A percentile compares a stretch with the other conserved stretches of the same genome.
These are phyloP conservation scores for Suillus americanus DNA, from an alignment of 768 basidiomycete genomes.

Conservation along the genomic window DNA sequence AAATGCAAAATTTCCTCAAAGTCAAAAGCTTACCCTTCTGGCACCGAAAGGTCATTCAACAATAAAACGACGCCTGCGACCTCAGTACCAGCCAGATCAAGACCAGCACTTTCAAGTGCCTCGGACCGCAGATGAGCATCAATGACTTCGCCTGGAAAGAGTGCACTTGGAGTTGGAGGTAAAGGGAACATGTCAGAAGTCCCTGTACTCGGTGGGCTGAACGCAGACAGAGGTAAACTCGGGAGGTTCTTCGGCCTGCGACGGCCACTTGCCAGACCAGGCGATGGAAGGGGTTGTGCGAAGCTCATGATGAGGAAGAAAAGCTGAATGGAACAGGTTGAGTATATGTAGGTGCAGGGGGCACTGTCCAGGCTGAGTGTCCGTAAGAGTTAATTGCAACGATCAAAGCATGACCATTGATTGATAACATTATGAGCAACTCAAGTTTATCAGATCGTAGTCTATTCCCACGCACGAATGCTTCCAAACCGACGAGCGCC, in stretches of 20 bases:
- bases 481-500: no score
- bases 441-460: not conserved
- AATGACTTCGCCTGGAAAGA: conserved; percentile 62
- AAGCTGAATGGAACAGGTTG: not conserved
- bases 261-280: conserved; percentile 49
- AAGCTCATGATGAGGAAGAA: conserved; percentile 2
- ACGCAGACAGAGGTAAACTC: conserved; percentile 72
- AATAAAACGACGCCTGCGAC: conserved; percentile 39
- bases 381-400: not conserved
- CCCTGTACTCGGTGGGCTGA: conserved; percentile 68
- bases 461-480: not conserved
- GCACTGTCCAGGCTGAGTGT: not conserved
- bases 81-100: conserved; percentile 22
- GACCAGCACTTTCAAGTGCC: not conserved
- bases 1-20: not conserved
- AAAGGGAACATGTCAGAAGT: conserved; percentile 66
- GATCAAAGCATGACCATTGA: conserved; percentile 5
- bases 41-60: not conserved
- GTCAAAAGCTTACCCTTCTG: not conserved
- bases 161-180: conserved; percentile 64
- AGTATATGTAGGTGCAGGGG: not conserved
- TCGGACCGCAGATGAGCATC: conserved; percentile 68
- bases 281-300: conserved; percentile 34
- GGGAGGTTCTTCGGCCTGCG: conserved; percentile 68
- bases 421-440: no score